A percentile compares a stretch with the other conserved stretches of the same genome.
Conservation (phyloP, 2,329 filamentous ascomycete species). For the Colletotrichum tamarilloi region DNA sequence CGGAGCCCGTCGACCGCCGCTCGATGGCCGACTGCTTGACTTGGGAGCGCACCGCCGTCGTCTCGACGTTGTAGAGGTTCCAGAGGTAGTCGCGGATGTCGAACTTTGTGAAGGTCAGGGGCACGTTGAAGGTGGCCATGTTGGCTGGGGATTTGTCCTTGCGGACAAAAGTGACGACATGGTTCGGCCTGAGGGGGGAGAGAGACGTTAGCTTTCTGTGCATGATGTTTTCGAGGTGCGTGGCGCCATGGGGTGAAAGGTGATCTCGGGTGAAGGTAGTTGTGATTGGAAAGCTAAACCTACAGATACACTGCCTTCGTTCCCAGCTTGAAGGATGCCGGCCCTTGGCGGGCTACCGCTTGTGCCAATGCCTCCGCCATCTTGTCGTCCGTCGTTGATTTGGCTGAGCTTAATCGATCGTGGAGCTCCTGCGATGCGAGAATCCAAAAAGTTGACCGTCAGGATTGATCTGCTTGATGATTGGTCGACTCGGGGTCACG, state of each 20-base stretch:
- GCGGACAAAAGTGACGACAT: conserved; percentile 81
- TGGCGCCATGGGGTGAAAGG: neutral
- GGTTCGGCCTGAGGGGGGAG: conserved; percentile 73
- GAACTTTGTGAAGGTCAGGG: conserved; percentile 93
- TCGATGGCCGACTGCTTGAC: conserved; percentile 74
- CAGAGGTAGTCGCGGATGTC: conserved; percentile 95
- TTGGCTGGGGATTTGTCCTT: conserved; percentile 78
- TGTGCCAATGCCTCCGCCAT: conserved; percentile 54
- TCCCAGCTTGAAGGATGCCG: conserved; percentile 59
- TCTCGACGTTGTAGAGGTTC: conserved; percentile 83
- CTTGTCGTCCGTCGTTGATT: conserved; percentile 35
- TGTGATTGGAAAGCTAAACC: conserved; percentile 38
- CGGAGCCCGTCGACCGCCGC: conserved; percentile 60
- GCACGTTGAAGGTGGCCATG: conserved; percentile 91
- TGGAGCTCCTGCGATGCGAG: conserved; percentile 1
- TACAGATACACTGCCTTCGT: conserved; percentile 68
- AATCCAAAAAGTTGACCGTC: conserved; percentile 31
- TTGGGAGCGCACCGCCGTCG: conserved; percentile 80
- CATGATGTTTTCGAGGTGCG: neutral
- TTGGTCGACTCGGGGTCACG: conserved; percentile 25
- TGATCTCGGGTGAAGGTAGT: neutral
- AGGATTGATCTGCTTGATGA: conserved; percentile 10
- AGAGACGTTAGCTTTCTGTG: neutral
- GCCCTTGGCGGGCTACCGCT: conserved; percentile 50
- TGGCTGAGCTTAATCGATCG: conserved; percentile 3